Evolutionary conservation across 495 filamentous ascomycete species (phyloP).

Genomic region (Immersiella caudata): DNA sequence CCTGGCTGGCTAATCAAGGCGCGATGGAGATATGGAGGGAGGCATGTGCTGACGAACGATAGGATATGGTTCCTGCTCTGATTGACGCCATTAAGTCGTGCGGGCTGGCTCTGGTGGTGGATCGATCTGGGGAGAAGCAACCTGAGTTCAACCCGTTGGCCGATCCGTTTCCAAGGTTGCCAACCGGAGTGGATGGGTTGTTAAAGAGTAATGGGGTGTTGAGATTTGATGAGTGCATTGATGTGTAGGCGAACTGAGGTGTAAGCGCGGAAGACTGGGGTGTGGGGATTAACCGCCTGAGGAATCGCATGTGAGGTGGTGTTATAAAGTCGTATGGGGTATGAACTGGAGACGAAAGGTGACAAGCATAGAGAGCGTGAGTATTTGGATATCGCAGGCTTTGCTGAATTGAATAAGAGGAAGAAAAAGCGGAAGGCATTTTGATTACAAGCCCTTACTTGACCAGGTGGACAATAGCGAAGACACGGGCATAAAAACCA

Average conservation of each 20-base stretch:
- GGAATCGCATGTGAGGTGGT: background rate
- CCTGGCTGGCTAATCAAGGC: no score
- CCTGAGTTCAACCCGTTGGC: constrained; percentile 29
- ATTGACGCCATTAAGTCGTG: constrained; percentile 92
- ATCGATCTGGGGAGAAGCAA: constrained; percentile 62
- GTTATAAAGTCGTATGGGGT: background rate
- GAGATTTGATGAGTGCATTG: constrained; percentile 90
- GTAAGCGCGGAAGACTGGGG: background rate
- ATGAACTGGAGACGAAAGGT: background rate
- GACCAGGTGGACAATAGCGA: no score
- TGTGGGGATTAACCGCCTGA: background rate
- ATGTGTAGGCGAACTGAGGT: constrained; percentile 67
- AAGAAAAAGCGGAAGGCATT: no score
- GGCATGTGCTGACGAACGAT: background rate
- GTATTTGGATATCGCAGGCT: no score
- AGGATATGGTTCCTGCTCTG: constrained; percentile 92
- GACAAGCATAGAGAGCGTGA: no score
- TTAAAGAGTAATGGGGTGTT: constrained; percentile 84
- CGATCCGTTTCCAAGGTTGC: constrained; percentile 52
- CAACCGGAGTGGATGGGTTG: constrained; percentile 80
- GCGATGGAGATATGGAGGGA: no score
- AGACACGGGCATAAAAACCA: no score
- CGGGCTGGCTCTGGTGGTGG: constrained; percentile 89
- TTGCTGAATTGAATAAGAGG: background rate
- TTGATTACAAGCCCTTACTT: no score